A percentile compares a stretch with the other conserved stretches of the same genome.
These are phyloP conservation scores for Limonium bicolor DNA, from an alignment of 148 eudicot genomes.

Conservation along the genomic window DNA sequence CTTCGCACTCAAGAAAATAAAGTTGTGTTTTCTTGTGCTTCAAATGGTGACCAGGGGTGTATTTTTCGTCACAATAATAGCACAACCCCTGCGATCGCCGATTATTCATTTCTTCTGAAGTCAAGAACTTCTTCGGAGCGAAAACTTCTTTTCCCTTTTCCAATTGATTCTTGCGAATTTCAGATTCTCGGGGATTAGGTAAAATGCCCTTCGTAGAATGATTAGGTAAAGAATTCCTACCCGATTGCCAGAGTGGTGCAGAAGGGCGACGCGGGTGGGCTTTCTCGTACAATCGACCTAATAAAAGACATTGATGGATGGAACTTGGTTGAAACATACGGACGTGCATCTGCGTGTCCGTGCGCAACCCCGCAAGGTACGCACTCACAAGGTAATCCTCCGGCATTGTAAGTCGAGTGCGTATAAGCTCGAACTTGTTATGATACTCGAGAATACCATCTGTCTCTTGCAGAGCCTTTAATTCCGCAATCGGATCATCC, in stretches of 20 bases:
- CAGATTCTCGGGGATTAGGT: not conserved
- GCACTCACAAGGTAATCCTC: not conserved
- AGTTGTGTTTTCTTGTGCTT: not conserved
- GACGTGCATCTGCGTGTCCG: not conserved
- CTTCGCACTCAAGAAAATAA: not conserved
- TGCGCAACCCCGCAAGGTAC: not conserved
- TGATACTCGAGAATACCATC: not conserved
- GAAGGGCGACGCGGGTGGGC: not conserved
- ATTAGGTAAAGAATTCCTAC: not conserved
- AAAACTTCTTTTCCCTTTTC: not conserved
- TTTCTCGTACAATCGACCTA: not conserved
- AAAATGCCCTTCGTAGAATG: too few relatives aligned
- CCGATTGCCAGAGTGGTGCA: too few relatives aligned
- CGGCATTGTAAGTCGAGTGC: not conserved
- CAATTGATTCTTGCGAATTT: rapidly evolving
- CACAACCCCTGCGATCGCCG: not conserved
- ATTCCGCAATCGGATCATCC: not conserved
- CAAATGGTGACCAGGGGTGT: not conserved
- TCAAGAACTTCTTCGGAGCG: not conserved
- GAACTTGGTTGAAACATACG: not conserved
- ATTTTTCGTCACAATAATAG: conserved; percentile 4
- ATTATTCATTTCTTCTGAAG: not conserved
- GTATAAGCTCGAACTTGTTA: not conserved
- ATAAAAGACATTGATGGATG: not conserved
- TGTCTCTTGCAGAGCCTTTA: not conserved